Evolutionary conservation across 805 yeast genomes (phyloP).

Genomic region (Lipomyces lipofer): DNA sequence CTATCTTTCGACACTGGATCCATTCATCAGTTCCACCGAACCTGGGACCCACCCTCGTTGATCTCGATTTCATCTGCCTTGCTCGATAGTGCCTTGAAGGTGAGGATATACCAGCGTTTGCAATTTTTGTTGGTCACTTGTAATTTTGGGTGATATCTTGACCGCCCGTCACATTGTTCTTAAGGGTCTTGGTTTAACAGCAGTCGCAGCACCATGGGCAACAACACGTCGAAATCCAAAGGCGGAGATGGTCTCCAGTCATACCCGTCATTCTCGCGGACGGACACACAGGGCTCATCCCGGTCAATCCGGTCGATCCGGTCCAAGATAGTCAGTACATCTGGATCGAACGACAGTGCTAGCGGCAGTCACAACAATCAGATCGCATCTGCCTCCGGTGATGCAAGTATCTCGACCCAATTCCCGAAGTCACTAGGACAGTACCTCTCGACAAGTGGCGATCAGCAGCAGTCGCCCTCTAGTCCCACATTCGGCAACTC

Average conservation of each 20-base stretch:
- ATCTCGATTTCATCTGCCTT: not conserved
- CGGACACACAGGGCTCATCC: slow-evolving; percentile 45
- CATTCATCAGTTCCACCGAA: not conserved
- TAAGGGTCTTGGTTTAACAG: too few species aligned
- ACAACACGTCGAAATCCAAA: slow-evolving; percentile 40
- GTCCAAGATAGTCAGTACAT: slow-evolving; percentile 17
- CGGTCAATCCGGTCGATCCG: slow-evolving; percentile 40
- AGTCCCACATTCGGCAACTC: slow-evolving; percentile 18
- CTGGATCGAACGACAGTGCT: not conserved
- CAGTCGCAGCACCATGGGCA: slow-evolving; percentile 40
- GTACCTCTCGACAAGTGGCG: not conserved
- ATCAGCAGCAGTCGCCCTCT: not conserved
- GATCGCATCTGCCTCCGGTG: not conserved
- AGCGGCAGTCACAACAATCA: not conserved
- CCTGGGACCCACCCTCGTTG: not conserved
- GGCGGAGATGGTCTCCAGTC: slow-evolving; percentile 34
- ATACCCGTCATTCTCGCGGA: slow-evolving; percentile 42
- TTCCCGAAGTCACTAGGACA: not conserved
- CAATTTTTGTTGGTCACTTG: too few species aligned
- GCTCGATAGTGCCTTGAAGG: not conserved
- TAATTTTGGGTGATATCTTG: too few species aligned
- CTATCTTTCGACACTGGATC: too few species aligned
- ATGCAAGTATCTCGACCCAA: not conserved
- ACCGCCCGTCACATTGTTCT: too few species aligned
- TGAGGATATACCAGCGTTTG: too few species aligned